Base-by-base conservation (phyloP, 257 asterid species). In the Primulina eburnea region DNA sequence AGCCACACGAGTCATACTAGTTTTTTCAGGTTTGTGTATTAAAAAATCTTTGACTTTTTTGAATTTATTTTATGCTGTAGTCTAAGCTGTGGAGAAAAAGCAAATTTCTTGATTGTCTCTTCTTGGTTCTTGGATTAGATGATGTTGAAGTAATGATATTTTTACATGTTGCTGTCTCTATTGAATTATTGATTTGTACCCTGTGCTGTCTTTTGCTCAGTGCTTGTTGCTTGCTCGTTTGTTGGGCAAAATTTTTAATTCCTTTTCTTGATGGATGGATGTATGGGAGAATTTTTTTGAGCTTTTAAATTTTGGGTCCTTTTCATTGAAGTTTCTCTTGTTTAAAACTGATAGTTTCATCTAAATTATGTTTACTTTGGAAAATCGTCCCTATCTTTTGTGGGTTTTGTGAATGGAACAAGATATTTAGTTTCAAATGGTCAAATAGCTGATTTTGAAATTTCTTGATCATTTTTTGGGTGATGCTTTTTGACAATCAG, bases 1-100 rank as follows among this genome's bases (percentile, higher is more conserved):
- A 37, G 62, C 67, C 77, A 75, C 81, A 76, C 77, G 70, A 38
- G 29, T 53, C 65, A 65, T 75, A 59, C 77, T 67, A 81, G 71
- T 62, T 77, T 73, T 73, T 50, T 8, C 71, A 33, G 68, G 35
- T 62, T 18, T 50, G 57, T 50, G 52, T 7, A 38, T 38, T 21
- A 65, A 58, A 68, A 68, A 20, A 20, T 50, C 7, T 64, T 24
- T 50, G 11, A 21, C 52, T 47, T 43, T 47, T 43, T 66, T 72
- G 62, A 69, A 73, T 72, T 74, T 69, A 61, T n/a, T 9, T 65
- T 55, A 50, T 65, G 61, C 40, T 60, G 8, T 28, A 56, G 62
- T 37, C 75, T 47, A 17, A 50, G 21, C 57, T 50, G 20, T 20
- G 57, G 57, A 14, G 6, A 50, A 17, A 4, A 50, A 16, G 20